Conservation (phyloP, 257 asterid species). For the Solanum virginianum region DNA sequence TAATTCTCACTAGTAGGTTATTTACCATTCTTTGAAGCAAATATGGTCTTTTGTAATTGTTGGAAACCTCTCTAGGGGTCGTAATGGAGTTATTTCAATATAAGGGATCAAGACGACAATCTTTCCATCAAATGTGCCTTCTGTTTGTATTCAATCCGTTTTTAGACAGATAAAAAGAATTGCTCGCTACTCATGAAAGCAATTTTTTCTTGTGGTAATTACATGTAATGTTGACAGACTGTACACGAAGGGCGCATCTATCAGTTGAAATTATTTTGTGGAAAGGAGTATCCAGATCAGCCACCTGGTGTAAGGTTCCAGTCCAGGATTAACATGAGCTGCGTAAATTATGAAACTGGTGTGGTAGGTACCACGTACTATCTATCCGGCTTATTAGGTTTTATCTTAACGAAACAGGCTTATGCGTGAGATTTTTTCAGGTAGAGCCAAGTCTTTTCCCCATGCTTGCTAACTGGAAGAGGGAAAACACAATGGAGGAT, state of each 20-base stretch:
- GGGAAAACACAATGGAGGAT: slow-evolving; percentile 89
- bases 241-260: slow-evolving; percentile 81
- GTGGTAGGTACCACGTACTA: slow-evolving; percentile 29
- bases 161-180: not conserved
- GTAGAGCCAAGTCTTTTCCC: slow-evolving; percentile 64
- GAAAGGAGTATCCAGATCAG: slow-evolving; percentile 65
- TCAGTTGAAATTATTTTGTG: slow-evolving; percentile 69
- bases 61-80: not conserved
- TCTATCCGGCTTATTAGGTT: not conserved
- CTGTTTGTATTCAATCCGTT: not conserved
- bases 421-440: slow-evolving; percentile 15
- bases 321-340: slow-evolving; percentile 64
- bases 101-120: not conserved
- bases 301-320: slow-evolving; percentile 75
- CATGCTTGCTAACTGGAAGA: slow-evolving; percentile 71
- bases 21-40: not conserved
- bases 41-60: not conserved
- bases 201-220: not conserved
- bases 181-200: not conserved
- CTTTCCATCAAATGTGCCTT: not conserved
- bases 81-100: not conserved
- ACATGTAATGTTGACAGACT: slow-evolving; percentile 29
- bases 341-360: slow-evolving; percentile 61
- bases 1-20: not conserved
- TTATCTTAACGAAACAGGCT: not conserved